These are phyloP conservation scores for Elsinoe arachidis DNA, from an alignment of 2,329 filamentous ascomycete genomes.

Conservation along the genomic window DNA sequence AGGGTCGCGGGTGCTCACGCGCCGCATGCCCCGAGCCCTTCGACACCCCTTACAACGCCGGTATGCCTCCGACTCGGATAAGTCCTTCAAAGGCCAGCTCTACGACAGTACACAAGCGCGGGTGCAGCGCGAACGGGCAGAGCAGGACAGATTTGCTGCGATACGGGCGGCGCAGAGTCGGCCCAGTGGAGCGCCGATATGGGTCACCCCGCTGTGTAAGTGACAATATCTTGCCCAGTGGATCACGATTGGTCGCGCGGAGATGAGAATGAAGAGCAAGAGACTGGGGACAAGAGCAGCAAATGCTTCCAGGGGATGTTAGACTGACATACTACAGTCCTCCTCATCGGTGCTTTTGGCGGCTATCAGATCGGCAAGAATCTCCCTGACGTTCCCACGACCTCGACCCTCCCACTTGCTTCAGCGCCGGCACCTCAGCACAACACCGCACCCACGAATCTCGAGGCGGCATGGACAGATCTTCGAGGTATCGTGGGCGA, in stretches of 20 bases:
- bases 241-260: slow-evolving; percentile 17
- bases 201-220: slow-evolving; percentile 26
- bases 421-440: slow-evolving; percentile 43
- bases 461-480: slow-evolving; percentile 57
- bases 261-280: too few species aligned
- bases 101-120: slow-evolving; percentile 54
- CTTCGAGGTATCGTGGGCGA: slow-evolving; percentile 53
- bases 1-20: background rate
- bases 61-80: slow-evolving; percentile 16
- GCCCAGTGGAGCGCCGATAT: slow-evolving; percentile 20
- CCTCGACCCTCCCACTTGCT: slow-evolving; percentile 49
- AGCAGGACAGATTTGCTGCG: slow-evolving; percentile 44
- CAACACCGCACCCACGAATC: slow-evolving; percentile 47
- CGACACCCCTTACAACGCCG: background rate
- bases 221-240: background rate
- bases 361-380: slow-evolving; percentile 50
- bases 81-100: slow-evolving; percentile 51
- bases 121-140: slow-evolving; percentile 49
- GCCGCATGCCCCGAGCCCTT: background rate
- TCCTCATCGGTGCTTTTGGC: slow-evolving; percentile 42
- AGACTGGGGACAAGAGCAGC: too few species aligned
- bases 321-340: slow-evolving; percentile 34
- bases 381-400: slow-evolving; percentile 36
- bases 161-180: slow-evolving; percentile 25
- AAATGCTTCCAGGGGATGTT: too few species aligned